These are phyloP conservation scores for Daldinia sp. DNA, from an alignment of 2,329 filamentous ascomycete genomes.

Conservation along the genomic window DNA sequence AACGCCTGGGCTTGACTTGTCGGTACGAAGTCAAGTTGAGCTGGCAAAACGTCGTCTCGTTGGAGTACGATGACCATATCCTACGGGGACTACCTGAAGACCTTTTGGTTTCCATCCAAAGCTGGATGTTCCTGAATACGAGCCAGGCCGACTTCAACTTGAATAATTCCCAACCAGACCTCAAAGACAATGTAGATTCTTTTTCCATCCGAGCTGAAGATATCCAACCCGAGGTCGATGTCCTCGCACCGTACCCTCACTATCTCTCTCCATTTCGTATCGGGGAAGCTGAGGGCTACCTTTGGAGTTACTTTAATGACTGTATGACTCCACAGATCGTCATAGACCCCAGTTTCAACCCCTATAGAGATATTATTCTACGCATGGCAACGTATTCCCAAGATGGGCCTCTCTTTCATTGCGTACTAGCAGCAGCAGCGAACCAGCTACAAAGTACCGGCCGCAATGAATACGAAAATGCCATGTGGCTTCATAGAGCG, in stretches of 20 bases:
- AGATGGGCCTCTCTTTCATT: conserved; percentile 48
- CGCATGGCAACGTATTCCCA: conserved; percentile 42
- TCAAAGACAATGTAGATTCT: background rate
- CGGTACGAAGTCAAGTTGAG: conserved; percentile 44
- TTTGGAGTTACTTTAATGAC: conserved; percentile 48
- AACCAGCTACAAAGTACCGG: conserved; percentile 48
- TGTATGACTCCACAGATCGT: conserved; percentile 46
- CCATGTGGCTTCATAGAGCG: conserved; percentile 43
- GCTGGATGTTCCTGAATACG: conserved; percentile 40
- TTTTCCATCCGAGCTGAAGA: conserved; percentile 1
- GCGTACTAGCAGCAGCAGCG: conserved; percentile 48
- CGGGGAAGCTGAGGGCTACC: conserved; percentile 39
- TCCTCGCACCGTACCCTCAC: conserved; percentile 23
- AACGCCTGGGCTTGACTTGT: conserved; percentile 42
- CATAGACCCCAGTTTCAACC: conserved; percentile 44
- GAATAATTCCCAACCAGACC: conserved; percentile 1
- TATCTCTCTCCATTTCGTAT: conserved; percentile 37
- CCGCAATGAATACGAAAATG: conserved; percentile 35
- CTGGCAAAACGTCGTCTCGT: conserved; percentile 39
- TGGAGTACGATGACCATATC: background rate
- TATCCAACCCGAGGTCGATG: conserved; percentile 9
- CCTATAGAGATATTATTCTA: conserved; percentile 47
- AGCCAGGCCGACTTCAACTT: conserved; percentile 30
- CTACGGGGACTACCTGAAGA: conserved; percentile 23
- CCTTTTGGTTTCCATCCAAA: conserved; percentile 33